phyloP scores from a whole-genome alignment of 495 filamentous ascomycete species.

The Trichoderma asperelloides region DNA sequence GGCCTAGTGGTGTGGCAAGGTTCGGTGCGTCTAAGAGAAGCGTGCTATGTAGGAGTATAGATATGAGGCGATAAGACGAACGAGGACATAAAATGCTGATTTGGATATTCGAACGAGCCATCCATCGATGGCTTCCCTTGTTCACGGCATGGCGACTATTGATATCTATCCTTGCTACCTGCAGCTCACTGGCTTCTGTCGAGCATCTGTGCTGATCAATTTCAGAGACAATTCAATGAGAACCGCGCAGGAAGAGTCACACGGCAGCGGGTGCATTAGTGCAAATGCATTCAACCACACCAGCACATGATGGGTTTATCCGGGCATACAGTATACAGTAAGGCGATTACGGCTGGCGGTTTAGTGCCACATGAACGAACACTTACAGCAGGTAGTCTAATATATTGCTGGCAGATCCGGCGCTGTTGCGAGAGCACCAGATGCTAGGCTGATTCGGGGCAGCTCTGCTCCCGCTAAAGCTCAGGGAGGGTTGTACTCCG shows the following conservation, averaged over 20 bases:
- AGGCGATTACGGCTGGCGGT: not conserved
- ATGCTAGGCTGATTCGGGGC: not conserved
- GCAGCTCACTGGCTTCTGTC: too few relatives aligned
- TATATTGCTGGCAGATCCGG: not conserved
- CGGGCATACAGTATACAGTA: too few relatives aligned
- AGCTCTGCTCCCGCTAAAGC: not conserved
- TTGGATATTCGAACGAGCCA: too few relatives aligned
- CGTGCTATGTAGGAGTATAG: too few relatives aligned
- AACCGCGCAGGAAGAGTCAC: not conserved
- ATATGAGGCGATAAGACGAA: too few relatives aligned
- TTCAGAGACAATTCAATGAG: not conserved
- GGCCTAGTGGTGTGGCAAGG: too few relatives aligned
- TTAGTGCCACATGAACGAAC: not conserved
- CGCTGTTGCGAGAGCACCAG: not conserved
- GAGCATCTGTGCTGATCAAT: not conserved
- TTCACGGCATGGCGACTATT: too few relatives aligned
- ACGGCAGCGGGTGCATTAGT: conserved; percentile 4
- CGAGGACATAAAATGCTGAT: too few relatives aligned
- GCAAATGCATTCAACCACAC: not conserved
- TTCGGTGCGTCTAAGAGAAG: too few relatives aligned
- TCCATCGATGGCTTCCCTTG: too few relatives aligned
- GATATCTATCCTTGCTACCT: too few relatives aligned
- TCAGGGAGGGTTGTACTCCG: not conserved
- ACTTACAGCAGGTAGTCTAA: too few relatives aligned
- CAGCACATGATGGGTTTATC: not conserved